These are phyloP conservation scores for Millerozyma acaciae DNA, from an alignment of 805 yeast genomes.

Conservation along the genomic window DNA sequence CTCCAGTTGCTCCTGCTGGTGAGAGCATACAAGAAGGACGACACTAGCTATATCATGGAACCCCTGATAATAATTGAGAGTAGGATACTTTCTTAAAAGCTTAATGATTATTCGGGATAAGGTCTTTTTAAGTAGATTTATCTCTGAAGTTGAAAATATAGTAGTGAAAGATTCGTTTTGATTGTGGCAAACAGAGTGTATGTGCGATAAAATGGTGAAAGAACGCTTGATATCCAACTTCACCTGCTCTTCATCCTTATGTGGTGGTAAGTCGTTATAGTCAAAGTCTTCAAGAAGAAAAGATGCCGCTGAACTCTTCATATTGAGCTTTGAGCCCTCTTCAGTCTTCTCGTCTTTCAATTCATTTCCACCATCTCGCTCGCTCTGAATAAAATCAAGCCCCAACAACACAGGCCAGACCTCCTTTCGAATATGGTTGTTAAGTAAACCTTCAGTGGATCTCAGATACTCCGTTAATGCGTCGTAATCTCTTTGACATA, in stretches of 20 bases:
- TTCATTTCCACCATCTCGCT: background rate
- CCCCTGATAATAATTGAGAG: constrained; percentile 82
- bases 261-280: constrained; percentile 38
- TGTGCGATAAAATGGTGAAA: constrained; percentile 41
- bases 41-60: constrained; percentile 82
- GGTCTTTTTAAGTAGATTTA: constrained; percentile 33
- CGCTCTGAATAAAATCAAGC: constrained; percentile 10
- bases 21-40: constrained; percentile 50
- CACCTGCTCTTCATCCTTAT: constrained; percentile 77
- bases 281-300: constrained; percentile 19
- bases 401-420: constrained; percentile 53
- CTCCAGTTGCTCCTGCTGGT: constrained; percentile 8
- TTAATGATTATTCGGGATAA: constrained; percentile 45
- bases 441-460: constrained; percentile 47
- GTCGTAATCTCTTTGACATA: constrained; percentile 22
- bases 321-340: constrained; percentile 4
- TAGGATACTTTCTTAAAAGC: constrained; percentile 58
- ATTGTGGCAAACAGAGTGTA: constrained; percentile 18
- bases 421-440: constrained; percentile 34
- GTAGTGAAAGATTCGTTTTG: constrained; percentile 27
- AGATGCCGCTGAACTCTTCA: constrained; percentile 7
- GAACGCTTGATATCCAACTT: constrained; percentile 73
- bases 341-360: constrained; percentile 1
- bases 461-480: constrained; percentile 31
- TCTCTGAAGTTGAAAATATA: constrained; percentile 28